Percentiles rank a stretch among this genome's conserved stretches.
Conservation (phyloP, 2,329 filamentous ascomycete species). For the Fusarium sp. region DNA sequence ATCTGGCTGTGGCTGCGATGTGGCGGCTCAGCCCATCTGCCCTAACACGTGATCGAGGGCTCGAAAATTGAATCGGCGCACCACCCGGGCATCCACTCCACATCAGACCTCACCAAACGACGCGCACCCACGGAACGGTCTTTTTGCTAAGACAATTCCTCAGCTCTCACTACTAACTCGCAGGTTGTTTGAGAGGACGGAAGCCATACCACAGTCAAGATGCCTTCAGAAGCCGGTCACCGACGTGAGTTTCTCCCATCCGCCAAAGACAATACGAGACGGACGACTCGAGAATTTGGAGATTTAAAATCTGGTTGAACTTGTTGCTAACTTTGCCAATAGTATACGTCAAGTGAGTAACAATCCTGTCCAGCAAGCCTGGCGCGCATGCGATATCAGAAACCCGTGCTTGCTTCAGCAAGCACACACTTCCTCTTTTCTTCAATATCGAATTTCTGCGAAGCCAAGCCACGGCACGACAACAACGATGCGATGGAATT, state of each 20-base stretch:
- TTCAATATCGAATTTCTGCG: slow-evolving; percentile 42
- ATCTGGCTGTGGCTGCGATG: background rate
- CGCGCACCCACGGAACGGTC: slow-evolving; percentile 59
- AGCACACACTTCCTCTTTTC: slow-evolving; percentile 32
- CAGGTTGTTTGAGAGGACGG: slow-evolving; percentile 62
- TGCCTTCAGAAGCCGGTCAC: slow-evolving; percentile 90
- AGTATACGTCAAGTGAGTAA: slow-evolving; percentile 92
- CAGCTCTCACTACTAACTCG: slow-evolving; percentile 56
- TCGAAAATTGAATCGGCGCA: slow-evolving; percentile 53
- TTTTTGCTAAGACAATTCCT: slow-evolving; percentile 60
- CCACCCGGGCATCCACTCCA: slow-evolving; percentile 54
- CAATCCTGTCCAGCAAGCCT: slow-evolving; percentile 16
- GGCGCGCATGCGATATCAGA: slow-evolving; percentile 36
- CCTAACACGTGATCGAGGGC: slow-evolving; percentile 58
- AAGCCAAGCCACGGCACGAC: slow-evolving; percentile 43
- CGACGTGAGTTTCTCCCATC: slow-evolving; percentile 75
- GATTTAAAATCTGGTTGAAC: slow-evolving; percentile 35
- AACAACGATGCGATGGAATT: slow-evolving; percentile 39
- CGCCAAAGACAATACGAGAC: slow-evolving; percentile 28
- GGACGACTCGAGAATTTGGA: slow-evolving; percentile 19
- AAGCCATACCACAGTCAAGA: slow-evolving; percentile 71
- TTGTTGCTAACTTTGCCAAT: slow-evolving; percentile 54
- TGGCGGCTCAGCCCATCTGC: slow-evolving; percentile 8
- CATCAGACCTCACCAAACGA: slow-evolving; percentile 59
- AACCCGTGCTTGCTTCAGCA: slow-evolving; percentile 20